Percentiles rank a stretch among this genome's conserved stretches.
phyloP scores from a whole-genome alignment of 1,139 yeast genomes.

The Yamadazyma pseudoaaseri region DNA sequence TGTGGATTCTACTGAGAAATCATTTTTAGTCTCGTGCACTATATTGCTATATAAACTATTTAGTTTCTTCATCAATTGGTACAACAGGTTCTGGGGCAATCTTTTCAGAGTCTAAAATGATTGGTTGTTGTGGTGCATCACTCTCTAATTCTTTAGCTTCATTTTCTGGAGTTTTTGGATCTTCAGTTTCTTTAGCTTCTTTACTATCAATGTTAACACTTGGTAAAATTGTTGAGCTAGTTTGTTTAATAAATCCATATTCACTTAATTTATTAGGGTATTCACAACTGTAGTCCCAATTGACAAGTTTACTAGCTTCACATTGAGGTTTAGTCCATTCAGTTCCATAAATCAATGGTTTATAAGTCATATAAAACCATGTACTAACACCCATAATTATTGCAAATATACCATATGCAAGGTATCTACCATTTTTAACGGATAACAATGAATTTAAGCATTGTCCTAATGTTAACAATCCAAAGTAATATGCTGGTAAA shows the following conservation, averaged over 20 bases:
- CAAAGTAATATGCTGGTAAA: slow-evolving; percentile 87
- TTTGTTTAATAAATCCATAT: slow-evolving; percentile 20
- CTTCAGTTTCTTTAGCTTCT: slow-evolving; percentile 23
- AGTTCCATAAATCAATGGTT: slow-evolving; percentile 77
- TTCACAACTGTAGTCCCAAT: slow-evolving; percentile 88
- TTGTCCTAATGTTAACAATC: slow-evolving; percentile 81
- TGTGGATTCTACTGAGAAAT: too few species aligned
- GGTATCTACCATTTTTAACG: slow-evolving; percentile 27
- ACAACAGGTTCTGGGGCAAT: neutral
- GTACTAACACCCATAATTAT: slow-evolving; percentile 50
- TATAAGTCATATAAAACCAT: slow-evolving; percentile 59
- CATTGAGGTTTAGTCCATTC: slow-evolving; percentile 79
- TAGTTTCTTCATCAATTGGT: slow-evolving; percentile 5
- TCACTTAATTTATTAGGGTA: slow-evolving; percentile 39
- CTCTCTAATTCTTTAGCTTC: neutral
- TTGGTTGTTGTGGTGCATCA: neutral
- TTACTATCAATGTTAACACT: slow-evolving; percentile 11
- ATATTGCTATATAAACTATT: too few species aligned
- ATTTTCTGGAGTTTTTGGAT: slow-evolving; percentile 16
- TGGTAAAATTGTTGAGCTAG: slow-evolving; percentile 10
- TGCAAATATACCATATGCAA: slow-evolving; percentile 45
- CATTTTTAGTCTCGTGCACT: too few species aligned
- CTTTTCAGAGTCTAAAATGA: neutral
- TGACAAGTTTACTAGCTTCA: slow-evolving; percentile 55
- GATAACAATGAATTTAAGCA: slow-evolving; percentile 55